Conservation (phyloP, 2,329 filamentous ascomycete genomes). For the Phaeosphaeriaceae sp. region DNA sequence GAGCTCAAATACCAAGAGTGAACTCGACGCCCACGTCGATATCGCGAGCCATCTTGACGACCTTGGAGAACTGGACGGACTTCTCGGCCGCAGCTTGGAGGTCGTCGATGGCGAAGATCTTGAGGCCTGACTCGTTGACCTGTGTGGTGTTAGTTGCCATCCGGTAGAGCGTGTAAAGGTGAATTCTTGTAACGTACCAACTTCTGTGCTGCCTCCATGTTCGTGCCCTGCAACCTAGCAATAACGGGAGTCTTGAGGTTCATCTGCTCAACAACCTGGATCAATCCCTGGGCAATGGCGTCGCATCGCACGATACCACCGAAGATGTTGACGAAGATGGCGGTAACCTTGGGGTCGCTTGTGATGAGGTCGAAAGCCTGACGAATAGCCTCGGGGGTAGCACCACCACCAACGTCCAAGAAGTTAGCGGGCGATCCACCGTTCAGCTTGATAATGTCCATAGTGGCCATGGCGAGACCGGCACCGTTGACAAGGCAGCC, state of each 20-base stretch:
- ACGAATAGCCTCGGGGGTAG: constrained; percentile 94
- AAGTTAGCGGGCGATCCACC: constrained; percentile 97
- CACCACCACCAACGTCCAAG: constrained; percentile 97
- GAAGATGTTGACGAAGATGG: constrained; percentile 99
- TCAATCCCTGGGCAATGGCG: constrained; percentile 93
- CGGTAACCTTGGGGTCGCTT: constrained; percentile 95
- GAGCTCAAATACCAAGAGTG: constrained; percentile 74
- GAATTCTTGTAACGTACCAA: constrained; percentile 57
- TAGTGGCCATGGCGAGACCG: constrained; percentile 98
- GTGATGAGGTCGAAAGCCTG: constrained; percentile 99
- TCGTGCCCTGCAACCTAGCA: constrained; percentile 96
- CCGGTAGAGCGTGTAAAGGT: background rate
- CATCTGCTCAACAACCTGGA: constrained; percentile 92
- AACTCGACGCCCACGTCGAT: constrained; percentile 88
- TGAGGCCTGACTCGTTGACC: constrained; percentile 96
- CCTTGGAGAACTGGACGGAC: constrained; percentile 97
- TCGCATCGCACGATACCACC: constrained; percentile 98
- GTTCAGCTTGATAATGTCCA: constrained; percentile 99
- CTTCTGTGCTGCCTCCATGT: constrained; percentile 93
- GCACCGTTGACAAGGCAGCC: constrained; percentile 99
- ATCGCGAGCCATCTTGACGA: constrained; percentile 97
- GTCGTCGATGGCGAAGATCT: constrained; percentile 99
- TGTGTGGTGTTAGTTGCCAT: constrained; percentile 35
- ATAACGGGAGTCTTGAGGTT: constrained; percentile 97
- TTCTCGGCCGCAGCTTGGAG: constrained; percentile 97